Evolutionary conservation across 2,329 filamentous ascomycete species (phyloP), one percentile per base, ranked within the genome.

Genomic region (Akanthomyces muscarius): DNA sequence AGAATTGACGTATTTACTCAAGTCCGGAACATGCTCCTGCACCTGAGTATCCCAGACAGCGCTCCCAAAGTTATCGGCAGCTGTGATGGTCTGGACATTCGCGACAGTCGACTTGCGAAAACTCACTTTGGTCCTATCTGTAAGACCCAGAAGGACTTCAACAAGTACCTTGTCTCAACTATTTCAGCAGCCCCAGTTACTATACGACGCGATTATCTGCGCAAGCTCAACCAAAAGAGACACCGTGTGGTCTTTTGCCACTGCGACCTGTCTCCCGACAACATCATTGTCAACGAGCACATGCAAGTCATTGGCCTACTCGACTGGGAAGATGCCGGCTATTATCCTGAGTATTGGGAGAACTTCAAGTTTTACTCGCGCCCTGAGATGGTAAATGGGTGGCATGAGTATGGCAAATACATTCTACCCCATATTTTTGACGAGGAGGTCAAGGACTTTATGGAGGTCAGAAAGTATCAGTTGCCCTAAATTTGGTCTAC

Each of bases 301-400:
- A 55, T 61, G 55, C 66, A 72, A 3, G 68, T 80, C 11, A 71
- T 72, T 59, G 78, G 73, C 5, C 73, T 81, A 36, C 62, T 81
- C 28, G 79, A 81, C 67, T 81, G 78, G 78, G 79, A 81, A 65
- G 70, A 72, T 23, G 71, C 76, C n/a, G 77, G 77, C 1, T 81
- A 76, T 76, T 80, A 77, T 66, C 78, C 77, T 2, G 67, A 70
- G 11, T 74, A 71, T 58, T 80, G 70, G 71, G 71, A 72, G 38
- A 69, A 71, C 30, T 61, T 69, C 56, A 69, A 70, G 41, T 70
- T 71, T 56, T 69, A 68, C 28, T 36, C 54, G 23, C 53, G 61
- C 8, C 61, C 54, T 11, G 30, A 48, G 33, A 58, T 58, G 61
- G 53, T 63, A 10, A 25, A 41, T 28, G 45, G 21, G 28, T 63